A percentile compares a stretch with the other conserved stretches of the same genome.
Conservation (phyloP, 169 alveolate species). For the Eimeria sp. region DNA sequence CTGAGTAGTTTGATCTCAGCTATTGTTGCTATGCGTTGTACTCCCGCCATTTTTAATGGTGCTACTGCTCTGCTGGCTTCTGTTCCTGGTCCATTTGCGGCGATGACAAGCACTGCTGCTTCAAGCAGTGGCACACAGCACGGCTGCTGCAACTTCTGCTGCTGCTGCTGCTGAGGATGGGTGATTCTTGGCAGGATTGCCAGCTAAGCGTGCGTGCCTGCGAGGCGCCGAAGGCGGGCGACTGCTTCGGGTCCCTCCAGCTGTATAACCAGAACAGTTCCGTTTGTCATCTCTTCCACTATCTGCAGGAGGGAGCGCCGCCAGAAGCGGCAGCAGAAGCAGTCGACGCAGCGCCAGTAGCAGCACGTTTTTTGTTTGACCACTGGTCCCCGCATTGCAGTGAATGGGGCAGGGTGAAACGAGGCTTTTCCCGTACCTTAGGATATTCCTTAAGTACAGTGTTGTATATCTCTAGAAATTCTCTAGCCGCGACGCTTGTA, state of each 20-base stretch:
- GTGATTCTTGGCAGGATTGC: background rate
- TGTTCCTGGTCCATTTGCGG: background rate
- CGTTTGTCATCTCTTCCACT: conserved; percentile 93
- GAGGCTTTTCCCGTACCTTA: conserved; percentile 8
- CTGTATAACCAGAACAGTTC: conserved; percentile 94
- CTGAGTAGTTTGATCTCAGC: background rate
- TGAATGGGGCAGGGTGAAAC: background rate
- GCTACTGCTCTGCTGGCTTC: background rate
- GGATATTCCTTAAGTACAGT: conserved; percentile 86
- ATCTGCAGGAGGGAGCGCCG: conserved; percentile 76
- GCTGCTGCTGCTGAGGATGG: background rate
- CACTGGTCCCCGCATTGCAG: background rate
- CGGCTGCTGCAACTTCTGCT: background rate
- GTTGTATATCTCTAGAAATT: conserved; percentile 94
- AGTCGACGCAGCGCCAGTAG: background rate
- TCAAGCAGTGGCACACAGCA: background rate
- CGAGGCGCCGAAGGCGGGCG: conserved; percentile 58
- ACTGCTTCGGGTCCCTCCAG: conserved; percentile 76
- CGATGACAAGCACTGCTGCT: background rate
- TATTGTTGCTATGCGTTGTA: background rate
- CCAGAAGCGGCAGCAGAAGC: conserved; percentile 3
- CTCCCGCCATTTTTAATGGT: background rate
- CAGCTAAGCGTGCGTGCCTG: conserved; percentile 62
- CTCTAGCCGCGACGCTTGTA: conserved; percentile 93
- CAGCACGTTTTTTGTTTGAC: background rate